These are phyloP conservation scores for Mimosa bimucronata DNA, from an alignment of 306 rosid species.

Conservation along the genomic window DNA sequence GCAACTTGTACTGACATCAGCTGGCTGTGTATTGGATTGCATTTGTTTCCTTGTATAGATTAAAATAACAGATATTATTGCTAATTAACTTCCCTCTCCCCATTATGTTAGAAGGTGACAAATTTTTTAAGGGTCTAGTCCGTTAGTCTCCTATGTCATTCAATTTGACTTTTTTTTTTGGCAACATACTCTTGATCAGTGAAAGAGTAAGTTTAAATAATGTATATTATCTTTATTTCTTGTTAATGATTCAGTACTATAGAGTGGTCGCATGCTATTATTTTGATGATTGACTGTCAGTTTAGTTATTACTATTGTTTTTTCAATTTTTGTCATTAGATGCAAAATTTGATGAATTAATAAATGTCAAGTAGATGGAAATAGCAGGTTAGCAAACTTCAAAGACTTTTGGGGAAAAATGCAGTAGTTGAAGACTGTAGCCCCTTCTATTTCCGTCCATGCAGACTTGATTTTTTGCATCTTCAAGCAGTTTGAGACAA, in stretches of 20 bases:
- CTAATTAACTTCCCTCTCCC: neutral
- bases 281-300: neutral
- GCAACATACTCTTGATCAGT: too few species aligned
- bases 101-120: neutral
- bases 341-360: slow-evolving; percentile 1
- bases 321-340: neutral
- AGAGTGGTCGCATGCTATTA: neutral
- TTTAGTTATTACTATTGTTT: neutral
- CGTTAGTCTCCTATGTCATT: neutral
- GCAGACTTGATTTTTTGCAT: slow-evolving; percentile 13
- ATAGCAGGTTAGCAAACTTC: neutral
- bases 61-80: neutral
- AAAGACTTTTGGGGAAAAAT: neutral
- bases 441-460: neutral
- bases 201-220: too few species aligned
- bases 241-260: too few species aligned
- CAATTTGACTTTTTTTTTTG: neutral
- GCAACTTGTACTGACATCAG: neutral
- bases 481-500: neutral
- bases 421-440: neutral
- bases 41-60: neutral
- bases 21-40: neutral
- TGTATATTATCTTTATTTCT: too few species aligned
- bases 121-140: neutral
- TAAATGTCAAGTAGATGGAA: neutral